These are phyloP conservation scores for Phoenix roebelenii DNA, from an alignment of 176 grass and related monocot species.

Conservation along the genomic window DNA sequence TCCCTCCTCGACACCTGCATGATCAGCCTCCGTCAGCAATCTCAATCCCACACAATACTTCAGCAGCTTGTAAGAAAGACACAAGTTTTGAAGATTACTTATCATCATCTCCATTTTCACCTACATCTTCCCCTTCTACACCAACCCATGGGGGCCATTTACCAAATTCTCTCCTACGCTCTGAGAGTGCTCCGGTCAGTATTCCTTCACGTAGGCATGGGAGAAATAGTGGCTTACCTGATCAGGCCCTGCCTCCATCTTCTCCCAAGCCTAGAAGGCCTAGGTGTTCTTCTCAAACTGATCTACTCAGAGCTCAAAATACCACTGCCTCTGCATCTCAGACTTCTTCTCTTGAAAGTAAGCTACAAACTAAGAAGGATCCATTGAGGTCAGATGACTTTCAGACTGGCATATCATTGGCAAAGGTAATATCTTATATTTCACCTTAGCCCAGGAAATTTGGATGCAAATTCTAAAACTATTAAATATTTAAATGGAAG, in stretches of 20 bases:
- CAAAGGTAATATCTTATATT: conserved; percentile 27
- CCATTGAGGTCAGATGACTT: conserved; percentile 29
- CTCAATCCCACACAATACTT: conserved; percentile 19
- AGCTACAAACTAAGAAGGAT: conserved; percentile 22
- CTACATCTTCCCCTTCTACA: conserved; percentile 22
- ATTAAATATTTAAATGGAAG: no score
- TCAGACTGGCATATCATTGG: conserved; percentile 17
- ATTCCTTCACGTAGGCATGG: background rate
- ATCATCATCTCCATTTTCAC: conserved; percentile 23
- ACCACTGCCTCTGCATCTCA: background rate
- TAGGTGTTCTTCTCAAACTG: conserved; percentile 16
- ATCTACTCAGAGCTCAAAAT: conserved; percentile 14
- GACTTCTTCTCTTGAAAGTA: conserved; percentile 8
- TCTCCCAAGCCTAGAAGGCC: conserved; percentile 25
- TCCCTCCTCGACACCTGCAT: background rate
- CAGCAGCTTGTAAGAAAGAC: conserved; percentile 27
- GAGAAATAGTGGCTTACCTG: conserved; percentile 1
- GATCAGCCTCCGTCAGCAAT: conserved; percentile 23
- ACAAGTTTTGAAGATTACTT: conserved; percentile 32
- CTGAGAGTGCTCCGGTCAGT: conserved; percentile 37
- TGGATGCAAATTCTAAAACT: no score
- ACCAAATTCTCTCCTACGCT: conserved; percentile 34
- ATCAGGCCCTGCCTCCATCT: conserved; percentile 25
- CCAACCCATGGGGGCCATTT: conserved; percentile 15
- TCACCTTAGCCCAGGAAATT: no score